Base-by-base conservation (phyloP, 2,329 filamentous ascomycete species). In the Pseudonectria foliicola region DNA sequence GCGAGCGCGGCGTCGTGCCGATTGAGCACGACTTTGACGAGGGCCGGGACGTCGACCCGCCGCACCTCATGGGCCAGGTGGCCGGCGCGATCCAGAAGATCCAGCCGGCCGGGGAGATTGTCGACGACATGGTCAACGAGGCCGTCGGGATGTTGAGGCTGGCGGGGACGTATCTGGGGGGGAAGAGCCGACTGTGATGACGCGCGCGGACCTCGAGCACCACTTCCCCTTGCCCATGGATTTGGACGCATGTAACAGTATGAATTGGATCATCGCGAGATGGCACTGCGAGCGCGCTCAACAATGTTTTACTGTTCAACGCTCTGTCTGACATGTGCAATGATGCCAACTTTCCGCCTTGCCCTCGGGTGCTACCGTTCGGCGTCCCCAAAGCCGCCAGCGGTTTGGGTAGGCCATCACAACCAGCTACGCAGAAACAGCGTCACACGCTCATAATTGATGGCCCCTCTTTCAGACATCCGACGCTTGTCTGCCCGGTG, bases 1-100 rank as follows among this genome's bases (percentile, higher is more conserved):
- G 83, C 24, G 78, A 81, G 25, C 67, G 71, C 46, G 90, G 90
- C 1, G 63, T 94, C 21, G 81, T 93, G 41, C 90, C 90, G 1
- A 68, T 95, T 44, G 77, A 82, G 62, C 71, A 85, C 54, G 90
- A 96, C 55, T 68, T 95, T 52, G 85, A 94, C 32, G 72, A 87
- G 35, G 84, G 82, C 1, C 81, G 80, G 36, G 87, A 95, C 27
- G 67, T 94, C 10, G 90, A 95, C 54, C 68, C 84, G 37, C 90
- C 90, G 10, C 88, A 90, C 61, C 57, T 95, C 53, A 95, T 95
- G 90, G 90, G 90, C 1, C 87, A 95, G 65, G 89, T 95, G 7
- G 85, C 87, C 1, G 89, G 84, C 2, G 73, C 80, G 1, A 85
- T 95, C 38, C 61, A 66, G 24, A 77, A 81, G 46, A 76, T 95